These are phyloP conservation scores for Limonomyces culmigenus DNA, from an alignment of 1,284 basidiomycete species.

Conservation along the genomic window DNA sequence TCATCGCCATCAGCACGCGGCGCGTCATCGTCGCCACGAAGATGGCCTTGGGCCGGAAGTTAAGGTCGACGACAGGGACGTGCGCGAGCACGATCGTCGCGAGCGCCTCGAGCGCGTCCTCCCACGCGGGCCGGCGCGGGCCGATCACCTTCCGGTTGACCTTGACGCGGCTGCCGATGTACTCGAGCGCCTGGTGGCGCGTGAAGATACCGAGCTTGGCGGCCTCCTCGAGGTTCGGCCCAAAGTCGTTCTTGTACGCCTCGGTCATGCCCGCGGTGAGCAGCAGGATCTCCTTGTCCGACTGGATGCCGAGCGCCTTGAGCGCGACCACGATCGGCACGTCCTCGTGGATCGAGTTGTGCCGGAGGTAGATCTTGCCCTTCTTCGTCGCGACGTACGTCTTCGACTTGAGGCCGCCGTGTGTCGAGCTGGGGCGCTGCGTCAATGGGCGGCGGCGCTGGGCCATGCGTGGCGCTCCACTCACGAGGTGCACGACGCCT, in stretches of 20 bases:
- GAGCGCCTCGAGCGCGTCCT: conserved; percentile 92
- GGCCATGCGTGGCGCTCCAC: conserved; percentile 18
- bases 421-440: conserved; percentile 58
- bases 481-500: conserved; percentile 94
- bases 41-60: conserved; percentile 91
- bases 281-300: conserved; percentile 95
- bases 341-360: conserved; percentile 96
- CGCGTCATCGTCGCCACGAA: conserved; percentile 98
- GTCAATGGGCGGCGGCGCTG: conserved; percentile 2
- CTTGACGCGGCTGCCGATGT: conserved; percentile 87
- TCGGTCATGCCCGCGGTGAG: conserved; percentile 90
- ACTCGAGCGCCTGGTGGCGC: conserved; percentile 88
- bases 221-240: conserved; percentile 89
- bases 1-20: conserved; percentile 90
- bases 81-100: conserved; percentile 96
- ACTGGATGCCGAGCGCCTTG: conserved; percentile 92
- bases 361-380: conserved; percentile 87
- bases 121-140: conserved; percentile 73
- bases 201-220: conserved; percentile 86
- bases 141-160: conserved; percentile 68
- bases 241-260: conserved; percentile 77
- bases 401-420: conserved; percentile 95
- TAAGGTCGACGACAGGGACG: conserved; percentile 81
- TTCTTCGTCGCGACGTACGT: conserved; percentile 96
- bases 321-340: conserved; percentile 94